Evolutionary conservation across 2,329 filamentous ascomycete species (phyloP).

Genomic region (Cyclaneusma minus): DNA sequence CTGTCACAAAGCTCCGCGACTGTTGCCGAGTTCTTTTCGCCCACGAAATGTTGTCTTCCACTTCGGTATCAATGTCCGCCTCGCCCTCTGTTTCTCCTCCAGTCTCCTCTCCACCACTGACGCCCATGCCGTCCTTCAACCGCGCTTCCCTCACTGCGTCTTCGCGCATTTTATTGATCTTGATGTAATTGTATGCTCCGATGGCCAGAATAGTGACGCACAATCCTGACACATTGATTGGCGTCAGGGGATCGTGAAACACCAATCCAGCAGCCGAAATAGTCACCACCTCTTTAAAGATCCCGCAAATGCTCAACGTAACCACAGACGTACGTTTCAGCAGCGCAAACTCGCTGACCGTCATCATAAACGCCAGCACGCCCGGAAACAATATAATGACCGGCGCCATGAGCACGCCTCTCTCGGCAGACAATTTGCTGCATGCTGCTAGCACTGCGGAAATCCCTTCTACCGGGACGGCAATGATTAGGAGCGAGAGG

Average conservation of each 20-base stretch:
- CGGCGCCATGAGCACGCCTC: constrained; percentile 51
- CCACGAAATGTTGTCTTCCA: too few species aligned
- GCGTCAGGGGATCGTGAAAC: constrained; percentile 76
- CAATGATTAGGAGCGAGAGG: constrained; percentile 59
- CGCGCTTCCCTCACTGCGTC: constrained; percentile 47
- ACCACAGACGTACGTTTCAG: constrained; percentile 92
- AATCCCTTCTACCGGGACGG: constrained; percentile 75
- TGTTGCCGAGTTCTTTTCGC: constrained; percentile 15
- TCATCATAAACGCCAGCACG: constrained; percentile 89
- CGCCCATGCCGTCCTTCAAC: background rate
- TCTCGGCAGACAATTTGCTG: constrained; percentile 42
- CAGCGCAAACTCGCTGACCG: constrained; percentile 85
- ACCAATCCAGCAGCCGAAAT: constrained; percentile 77
- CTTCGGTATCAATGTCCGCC: constrained; percentile 6
- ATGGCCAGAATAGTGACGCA: constrained; percentile 83
- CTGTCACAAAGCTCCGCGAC: constrained; percentile 12
- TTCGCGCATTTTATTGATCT: constrained; percentile 74
- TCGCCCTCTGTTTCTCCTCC: constrained; percentile 11
- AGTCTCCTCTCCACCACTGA: constrained; percentile 6
- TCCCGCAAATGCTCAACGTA: constrained; percentile 88
- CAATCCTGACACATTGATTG: constrained; percentile 75
- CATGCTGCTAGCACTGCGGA: constrained; percentile 51
- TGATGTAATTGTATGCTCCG: constrained; percentile 83
- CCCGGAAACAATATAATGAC: constrained; percentile 79
- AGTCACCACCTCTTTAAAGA: constrained; percentile 97